Conservation (phyloP, 2,329 filamentous ascomycete genomes). For the Seiridium cupressi region DNA sequence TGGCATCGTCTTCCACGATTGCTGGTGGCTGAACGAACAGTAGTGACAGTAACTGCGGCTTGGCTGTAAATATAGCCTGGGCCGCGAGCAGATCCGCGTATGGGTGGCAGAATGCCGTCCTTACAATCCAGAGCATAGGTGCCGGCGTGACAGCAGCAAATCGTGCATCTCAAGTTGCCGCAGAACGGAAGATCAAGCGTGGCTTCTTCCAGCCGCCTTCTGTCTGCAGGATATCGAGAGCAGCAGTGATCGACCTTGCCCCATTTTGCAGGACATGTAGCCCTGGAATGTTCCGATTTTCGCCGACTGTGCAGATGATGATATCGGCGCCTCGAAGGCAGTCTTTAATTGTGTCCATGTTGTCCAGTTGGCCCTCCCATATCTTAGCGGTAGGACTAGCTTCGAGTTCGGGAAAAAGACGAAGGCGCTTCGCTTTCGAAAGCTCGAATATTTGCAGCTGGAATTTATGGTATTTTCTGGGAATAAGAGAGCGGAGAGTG, state of each 20-base stretch:
- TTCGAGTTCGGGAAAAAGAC: neutral
- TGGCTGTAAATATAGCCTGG: neutral
- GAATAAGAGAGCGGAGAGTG: neutral
- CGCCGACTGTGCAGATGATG: neutral
- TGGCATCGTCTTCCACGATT: neutral
- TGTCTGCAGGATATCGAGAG: neutral
- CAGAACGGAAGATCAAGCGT: neutral
- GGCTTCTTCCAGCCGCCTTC: neutral
- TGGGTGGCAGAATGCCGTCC: neutral
- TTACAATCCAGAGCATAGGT: neutral
- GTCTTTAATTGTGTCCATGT: neutral
- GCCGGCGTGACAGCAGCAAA: neutral
- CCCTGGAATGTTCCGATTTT: neutral
- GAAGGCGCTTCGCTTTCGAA: neutral
- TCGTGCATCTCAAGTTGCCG: neutral
- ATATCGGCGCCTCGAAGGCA: neutral
- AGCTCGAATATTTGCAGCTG: neutral
- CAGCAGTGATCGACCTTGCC: neutral
- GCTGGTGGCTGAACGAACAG: neutral
- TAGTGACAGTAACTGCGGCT: neutral
- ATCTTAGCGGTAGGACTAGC: neutral
- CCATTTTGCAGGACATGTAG: neutral
- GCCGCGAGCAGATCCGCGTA: neutral
- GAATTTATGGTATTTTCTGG: neutral
- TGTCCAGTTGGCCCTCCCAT: neutral